These are phyloP conservation scores for Sporothrix mexicana DNA, from an alignment of 2,329 filamentous ascomycete species.

Conservation along the genomic window DNA sequence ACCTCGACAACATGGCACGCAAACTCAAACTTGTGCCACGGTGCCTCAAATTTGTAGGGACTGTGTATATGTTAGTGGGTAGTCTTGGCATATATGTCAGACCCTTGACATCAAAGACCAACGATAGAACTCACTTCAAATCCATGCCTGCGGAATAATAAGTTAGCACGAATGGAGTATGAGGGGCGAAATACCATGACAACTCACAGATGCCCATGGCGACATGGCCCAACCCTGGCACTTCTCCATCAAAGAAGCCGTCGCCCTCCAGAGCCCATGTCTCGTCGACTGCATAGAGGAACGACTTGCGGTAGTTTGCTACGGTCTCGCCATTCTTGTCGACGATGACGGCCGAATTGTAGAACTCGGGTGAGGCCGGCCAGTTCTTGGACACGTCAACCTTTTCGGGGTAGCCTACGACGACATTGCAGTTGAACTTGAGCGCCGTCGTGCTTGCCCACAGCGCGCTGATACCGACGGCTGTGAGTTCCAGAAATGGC, in stretches of 20 bases:
- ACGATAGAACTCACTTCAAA: constrained; percentile 56
- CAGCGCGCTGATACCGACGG: constrained; percentile 68
- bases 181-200: not conserved
- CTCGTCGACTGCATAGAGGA: constrained; percentile 65
- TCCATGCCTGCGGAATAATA: constrained; percentile 56
- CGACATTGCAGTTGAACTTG: constrained; percentile 70
- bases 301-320: constrained; percentile 65
- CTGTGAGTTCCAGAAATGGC: constrained; percentile 70
- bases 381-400: constrained; percentile 58
- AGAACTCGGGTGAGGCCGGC: constrained; percentile 60
- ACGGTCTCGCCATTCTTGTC: constrained; percentile 64
- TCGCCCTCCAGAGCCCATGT: constrained; percentile 64
- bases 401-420: constrained; percentile 76
- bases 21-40: constrained; percentile 58
- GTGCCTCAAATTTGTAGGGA: constrained; percentile 58
- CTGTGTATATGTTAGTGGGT: constrained; percentile 41
- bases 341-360: constrained; percentile 62
- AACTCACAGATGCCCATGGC: constrained; percentile 65
- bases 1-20: constrained; percentile 62
- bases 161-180: not conserved
- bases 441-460: constrained; percentile 74
- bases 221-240: constrained; percentile 57
- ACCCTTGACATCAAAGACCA: too few species aligned
- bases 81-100: not conserved
- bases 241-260: constrained; percentile 56